These are phyloP conservation scores for Oligophagozyma castellii DNA, from an alignment of 1,139 yeast species.

Conservation along the genomic window DNA sequence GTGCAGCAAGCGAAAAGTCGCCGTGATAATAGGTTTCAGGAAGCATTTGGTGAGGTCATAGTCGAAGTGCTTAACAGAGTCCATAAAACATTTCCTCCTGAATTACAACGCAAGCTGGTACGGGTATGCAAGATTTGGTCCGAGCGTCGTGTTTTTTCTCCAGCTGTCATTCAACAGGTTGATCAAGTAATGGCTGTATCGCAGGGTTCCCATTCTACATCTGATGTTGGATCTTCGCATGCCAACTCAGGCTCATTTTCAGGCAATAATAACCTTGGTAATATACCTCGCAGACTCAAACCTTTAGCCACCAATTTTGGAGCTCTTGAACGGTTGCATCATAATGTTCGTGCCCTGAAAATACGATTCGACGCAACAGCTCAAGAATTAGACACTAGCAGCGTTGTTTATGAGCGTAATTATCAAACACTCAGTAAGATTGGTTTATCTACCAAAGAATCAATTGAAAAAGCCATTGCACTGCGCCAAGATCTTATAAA, in stretches of 20 bases:
- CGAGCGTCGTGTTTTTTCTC: conserved; percentile 46
- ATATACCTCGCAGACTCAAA: conserved; percentile 9
- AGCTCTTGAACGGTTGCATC: conserved; percentile 11
- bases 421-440: conserved; percentile 18
- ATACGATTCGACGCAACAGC: conserved; percentile 19
- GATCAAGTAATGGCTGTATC: not conserved
- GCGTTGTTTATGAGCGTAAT: conserved; percentile 20
- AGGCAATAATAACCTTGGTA: conserved; percentile 20
- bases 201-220: too few species aligned
- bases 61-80: conserved; percentile 25
- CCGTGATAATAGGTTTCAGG: conserved; percentile 45
- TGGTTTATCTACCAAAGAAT: conserved; percentile 16
- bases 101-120: conserved; percentile 40
- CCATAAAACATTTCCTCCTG: conserved; percentile 17
- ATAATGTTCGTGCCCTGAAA: conserved; percentile 13
- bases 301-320: conserved; percentile 8
- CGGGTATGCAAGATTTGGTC: conserved; percentile 70
- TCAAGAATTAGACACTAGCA: conserved; percentile 17
- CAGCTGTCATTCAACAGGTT: conserved; percentile 32
- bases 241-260: too few species aligned
- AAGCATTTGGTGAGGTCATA: conserved; percentile 40
- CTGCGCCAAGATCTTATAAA: conserved; percentile 10
- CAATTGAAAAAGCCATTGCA: conserved; percentile 11
- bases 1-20: conserved; percentile 71
- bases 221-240: too few species aligned